phyloP scores from a whole-genome alignment of 1,284 basidiomycete species.

The Puccinia novopanici region DNA sequence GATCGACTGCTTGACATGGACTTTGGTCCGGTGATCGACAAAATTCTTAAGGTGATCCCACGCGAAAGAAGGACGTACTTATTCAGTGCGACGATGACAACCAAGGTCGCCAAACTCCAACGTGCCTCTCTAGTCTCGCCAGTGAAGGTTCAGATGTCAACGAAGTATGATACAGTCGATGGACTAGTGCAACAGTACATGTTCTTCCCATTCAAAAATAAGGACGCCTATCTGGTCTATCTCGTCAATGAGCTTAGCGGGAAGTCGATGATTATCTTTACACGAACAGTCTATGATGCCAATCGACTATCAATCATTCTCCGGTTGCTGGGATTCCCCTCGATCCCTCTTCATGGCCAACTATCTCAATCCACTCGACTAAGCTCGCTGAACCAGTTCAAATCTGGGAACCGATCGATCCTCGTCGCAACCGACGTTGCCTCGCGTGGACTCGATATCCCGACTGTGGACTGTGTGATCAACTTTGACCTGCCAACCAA shows the following conservation, averaged over 20 bases:
- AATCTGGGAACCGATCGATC: slow-evolving; percentile 85
- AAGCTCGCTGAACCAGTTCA: slow-evolving; percentile 95
- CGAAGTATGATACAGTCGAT: slow-evolving; percentile 97
- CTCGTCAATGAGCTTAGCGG: slow-evolving; percentile 85
- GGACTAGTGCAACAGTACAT: slow-evolving; percentile 95
- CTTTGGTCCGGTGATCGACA: slow-evolving; percentile 95
- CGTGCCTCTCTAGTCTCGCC: slow-evolving; percentile 93
- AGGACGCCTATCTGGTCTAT: slow-evolving; percentile 88
- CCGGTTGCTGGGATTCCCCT: slow-evolving; percentile 86
- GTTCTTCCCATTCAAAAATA: slow-evolving; percentile 86
- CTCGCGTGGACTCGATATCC: slow-evolving; percentile 94
- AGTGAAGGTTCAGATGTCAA: slow-evolving; percentile 87
- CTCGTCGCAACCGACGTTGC: slow-evolving; percentile 97
- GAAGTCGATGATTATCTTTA: slow-evolving; percentile 94
- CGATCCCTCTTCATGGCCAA: slow-evolving; percentile 93
- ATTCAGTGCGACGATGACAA: slow-evolving; percentile 99
- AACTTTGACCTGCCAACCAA: slow-evolving; percentile 98
- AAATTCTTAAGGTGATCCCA: slow-evolving; percentile 92
- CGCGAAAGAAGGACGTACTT: slow-evolving; percentile 92
- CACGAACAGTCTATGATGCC: slow-evolving; percentile 90
- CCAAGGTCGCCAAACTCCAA: slow-evolving; percentile 95
- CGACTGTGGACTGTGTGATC: slow-evolving; percentile 92
- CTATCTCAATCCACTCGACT: slow-evolving; percentile 89
- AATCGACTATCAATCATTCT: slow-evolving; percentile 86
- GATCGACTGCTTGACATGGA: slow-evolving; percentile 96